Evolutionary conservation across 192 early-diverging fungal genomes (phyloP), one percentile per base, ranked within the genome.

Genomic region (Podila epicladia): DNA sequence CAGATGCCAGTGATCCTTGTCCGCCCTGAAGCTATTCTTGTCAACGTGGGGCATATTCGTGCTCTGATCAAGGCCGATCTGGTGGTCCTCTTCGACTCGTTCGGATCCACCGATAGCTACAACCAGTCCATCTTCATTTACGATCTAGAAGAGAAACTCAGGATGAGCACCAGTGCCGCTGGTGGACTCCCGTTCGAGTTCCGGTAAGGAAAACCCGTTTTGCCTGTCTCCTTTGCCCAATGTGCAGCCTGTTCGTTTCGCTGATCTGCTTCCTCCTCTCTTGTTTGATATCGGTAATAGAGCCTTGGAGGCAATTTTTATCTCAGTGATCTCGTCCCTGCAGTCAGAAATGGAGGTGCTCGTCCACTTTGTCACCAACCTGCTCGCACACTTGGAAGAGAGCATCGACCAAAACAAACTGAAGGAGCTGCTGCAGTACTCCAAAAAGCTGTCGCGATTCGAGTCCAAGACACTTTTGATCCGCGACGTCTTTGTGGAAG

Each of bases 1-100:
- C 92, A 94, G 71, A 88, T 91, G 73, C 93, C 95, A 3, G 92
- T 91, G 12, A 90, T 97, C 26, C 85, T 97, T 31, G 95, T 96
- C 28, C 92, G 96, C 12, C 82, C 89, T 1, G 90, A 93, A 49
- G 92, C 94, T 1, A 94, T 97, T 62, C 79, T 97, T 3, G 87
- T 96, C 35, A 96, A 97, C 63, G 80, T 97, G 38, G 86, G 89
- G 33, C 91, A 96, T 65, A 91, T 95, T 62, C 87, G 91, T 51
- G 96, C 95, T 19, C 77, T 97, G 31, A 91, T 97, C 57, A 92
- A 93, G 68, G 91, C 92, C 28, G 93, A 95, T 78, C 82, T 87
- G 41, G 90, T 94, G 0, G 92, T 96, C 41, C 83, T 97, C 19
- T 93, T 95, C 55, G 90, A 93, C 80, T 87, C 91, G 9, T 89